Evolutionary conservation across 169 alveolate species (phyloP), one percentile per base, ranked within the genome.

Genomic region (Eimeria tenella): DNA sequence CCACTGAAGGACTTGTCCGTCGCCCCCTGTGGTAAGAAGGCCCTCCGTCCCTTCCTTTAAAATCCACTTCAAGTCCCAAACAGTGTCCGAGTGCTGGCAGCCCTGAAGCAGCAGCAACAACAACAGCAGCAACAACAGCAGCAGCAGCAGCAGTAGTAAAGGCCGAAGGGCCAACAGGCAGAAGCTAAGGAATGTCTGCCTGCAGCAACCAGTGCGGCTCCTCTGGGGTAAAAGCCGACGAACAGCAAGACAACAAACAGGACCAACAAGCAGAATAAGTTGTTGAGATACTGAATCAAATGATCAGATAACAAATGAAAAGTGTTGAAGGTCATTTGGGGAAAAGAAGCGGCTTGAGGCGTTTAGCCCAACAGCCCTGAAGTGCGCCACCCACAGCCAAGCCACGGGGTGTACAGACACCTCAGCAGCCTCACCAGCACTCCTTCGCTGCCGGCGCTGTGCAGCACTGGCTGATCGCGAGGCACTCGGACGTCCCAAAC

Each of bases 1-100:
- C 98, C 99, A 98, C 94, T 98, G 98, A 25, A 96, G 95, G 56
- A 98, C 98, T 91, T 97, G 94, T 42, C 99, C 98, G 96, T 98
- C 99, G 4, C 98, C 97, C 56, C 98, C 96, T 2, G 97, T 94
- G 21, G 94, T 53, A 42, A 90, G 25, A 95, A 93, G 81, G 73
- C 74, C 71, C 74, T 75, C 94, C 9, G 71, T 19, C 82, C 89
- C 93, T 77, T 90, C 93, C 60, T 88, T 88, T 92, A 91, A 93
- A 17, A 95, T 97, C 99, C 99, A 98, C 86, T 97, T 95, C 42
- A 98, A 96, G 96, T 98, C 99, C 99, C 99, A 98, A 63, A 98
- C 98, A 62, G 98, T 96, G 95, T 98, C 99, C 53, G 98, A 97
- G 95, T 98, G 99, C 94, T 83, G 74, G 25, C 90, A 79, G 53